phyloP scores from a whole-genome alignment of 257 asterid species.

The Pogostemon cablin region DNA sequence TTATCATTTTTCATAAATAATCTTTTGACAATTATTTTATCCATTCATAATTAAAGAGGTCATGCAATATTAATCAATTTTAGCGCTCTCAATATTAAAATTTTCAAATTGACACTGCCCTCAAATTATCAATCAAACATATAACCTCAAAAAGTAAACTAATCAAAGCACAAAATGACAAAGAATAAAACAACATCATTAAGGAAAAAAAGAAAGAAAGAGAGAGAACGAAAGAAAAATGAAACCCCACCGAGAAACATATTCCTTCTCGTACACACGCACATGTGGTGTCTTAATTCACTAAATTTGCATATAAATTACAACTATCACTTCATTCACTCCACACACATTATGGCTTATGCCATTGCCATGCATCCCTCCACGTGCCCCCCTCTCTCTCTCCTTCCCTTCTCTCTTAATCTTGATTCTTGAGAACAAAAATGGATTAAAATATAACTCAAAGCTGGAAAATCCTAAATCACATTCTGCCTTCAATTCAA shows the following conservation, averaged over 20 bases:
- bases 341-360: slow-evolving; percentile 12
- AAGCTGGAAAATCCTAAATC: slow-evolving; percentile 9
- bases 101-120: too few relatives aligned
- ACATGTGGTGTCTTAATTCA: not conserved
- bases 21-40: too few relatives aligned
- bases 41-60: too few relatives aligned
- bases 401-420: not conserved
- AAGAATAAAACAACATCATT: too few relatives aligned
- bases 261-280: slow-evolving; percentile 12
- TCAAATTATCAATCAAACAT: too few relatives aligned
- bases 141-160: too few relatives aligned
- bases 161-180: not conserved
- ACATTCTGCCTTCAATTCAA: slow-evolving; percentile 18
- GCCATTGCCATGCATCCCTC: slow-evolving; percentile 38
- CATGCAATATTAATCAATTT: too few relatives aligned
- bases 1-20: too few relatives aligned
- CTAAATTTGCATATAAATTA: not conserved
- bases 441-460: slow-evolving; percentile 3
- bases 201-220: not conserved
- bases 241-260: not conserved
- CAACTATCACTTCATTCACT: slow-evolving; percentile 31
- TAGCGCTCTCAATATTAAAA: too few relatives aligned
- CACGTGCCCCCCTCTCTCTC: slow-evolving; percentile 38
- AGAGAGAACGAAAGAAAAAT: not conserved
- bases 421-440: slow-evolving; percentile 8